Base-by-base conservation (phyloP, 1,284 basidiomycete genomes). In the Coriolopsis trogii region DNA sequence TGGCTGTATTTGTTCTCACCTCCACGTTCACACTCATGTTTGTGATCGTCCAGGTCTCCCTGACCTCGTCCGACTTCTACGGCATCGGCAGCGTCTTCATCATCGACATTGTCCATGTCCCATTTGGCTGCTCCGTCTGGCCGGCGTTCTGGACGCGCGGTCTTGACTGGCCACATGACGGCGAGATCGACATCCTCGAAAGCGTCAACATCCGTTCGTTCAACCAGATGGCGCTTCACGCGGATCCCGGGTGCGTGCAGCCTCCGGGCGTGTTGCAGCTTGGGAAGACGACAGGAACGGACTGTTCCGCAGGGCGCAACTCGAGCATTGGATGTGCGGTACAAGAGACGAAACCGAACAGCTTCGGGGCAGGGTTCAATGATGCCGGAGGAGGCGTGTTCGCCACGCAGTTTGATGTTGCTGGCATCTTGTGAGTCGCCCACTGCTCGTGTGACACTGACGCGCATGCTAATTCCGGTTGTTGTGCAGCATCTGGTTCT, bases 311-410 rank as follows among this genome's bases (percentile, higher is more conserved):
- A 9, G 68, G 70, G 3, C 67, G 5, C 21, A 25, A 26, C 21
- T 34, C 42, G 42, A 13, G 31, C 42, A 23, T 73, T 5, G 89
- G 89, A 2, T 92, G 89, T 60, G 77, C 80, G 5, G 82, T 88
- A 24, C 67, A 60, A 0, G 85, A 88, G 65, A 76, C 68, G 0
- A 78, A 79, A 51, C 69, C 73, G 7, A 82, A 82, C 49, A 86
- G 82, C 58, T 91, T 77, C 62, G 80, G 79, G 0, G 61, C 61
- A 3, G 78, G 72, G 0, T 91, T 93, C 61, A 78, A 81, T 0
- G 55, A 69, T 0, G 82, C 80, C 1, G 85, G 87, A 13, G 89
- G 90, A 21, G 89, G 89, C 0, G 84, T 90, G 2, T 92, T 76
- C 67, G 86, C 87, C 0, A 71, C 82, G 8, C 87, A 89, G 62